A percentile compares a stretch with the other conserved stretches of the same genome.
These are phyloP conservation scores for Haplographium delicatum DNA, from an alignment of 495 filamentous ascomycete species.

Conservation along the genomic window DNA sequence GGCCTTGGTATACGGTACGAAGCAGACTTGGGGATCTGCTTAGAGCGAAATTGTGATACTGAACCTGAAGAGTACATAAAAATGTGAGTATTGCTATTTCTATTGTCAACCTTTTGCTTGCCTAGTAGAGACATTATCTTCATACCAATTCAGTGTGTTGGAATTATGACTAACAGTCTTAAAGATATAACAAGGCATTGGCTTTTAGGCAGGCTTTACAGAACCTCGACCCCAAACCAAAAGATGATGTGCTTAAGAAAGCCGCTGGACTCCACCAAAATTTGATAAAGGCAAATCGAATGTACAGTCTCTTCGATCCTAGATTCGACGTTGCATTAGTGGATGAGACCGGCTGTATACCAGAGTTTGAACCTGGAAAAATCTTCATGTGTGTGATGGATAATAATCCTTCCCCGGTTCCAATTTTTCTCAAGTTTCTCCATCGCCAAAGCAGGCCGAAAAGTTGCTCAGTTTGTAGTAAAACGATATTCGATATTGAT, in stretches of 20 bases:
- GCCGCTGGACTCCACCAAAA: not conserved
- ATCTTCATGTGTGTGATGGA: slow-evolving; percentile 3
- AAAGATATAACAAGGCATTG: not conserved
- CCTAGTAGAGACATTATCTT: not conserved
- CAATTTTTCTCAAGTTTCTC: slow-evolving; percentile 6
- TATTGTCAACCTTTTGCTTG: not conserved
- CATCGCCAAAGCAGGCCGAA: not conserved
- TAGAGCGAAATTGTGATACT: not conserved
- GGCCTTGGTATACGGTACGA: slow-evolving; percentile 4
- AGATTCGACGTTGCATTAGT: slow-evolving; percentile 7
- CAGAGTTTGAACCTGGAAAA: slow-evolving; percentile 4
- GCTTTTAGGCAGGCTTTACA: not conserved
- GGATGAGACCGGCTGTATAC: slow-evolving; percentile 9
- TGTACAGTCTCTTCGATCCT: slow-evolving; percentile 8
- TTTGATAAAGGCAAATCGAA: not conserved
- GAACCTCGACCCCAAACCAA: not conserved
- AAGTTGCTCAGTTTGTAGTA: slow-evolving; percentile 1
- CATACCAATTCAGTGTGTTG: too few relatives aligned
- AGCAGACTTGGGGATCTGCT: slow-evolving; percentile 4
- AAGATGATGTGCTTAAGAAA: not conserved
- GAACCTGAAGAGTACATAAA: not conserved
- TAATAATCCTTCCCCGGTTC: not conserved
- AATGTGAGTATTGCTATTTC: slow-evolving; percentile 4
- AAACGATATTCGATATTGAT: slow-evolving; percentile 8
- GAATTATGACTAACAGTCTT: not conserved